Base-by-base conservation (phyloP, 1,139 yeast genomes). In the Kodamaea derodonti region DNA sequence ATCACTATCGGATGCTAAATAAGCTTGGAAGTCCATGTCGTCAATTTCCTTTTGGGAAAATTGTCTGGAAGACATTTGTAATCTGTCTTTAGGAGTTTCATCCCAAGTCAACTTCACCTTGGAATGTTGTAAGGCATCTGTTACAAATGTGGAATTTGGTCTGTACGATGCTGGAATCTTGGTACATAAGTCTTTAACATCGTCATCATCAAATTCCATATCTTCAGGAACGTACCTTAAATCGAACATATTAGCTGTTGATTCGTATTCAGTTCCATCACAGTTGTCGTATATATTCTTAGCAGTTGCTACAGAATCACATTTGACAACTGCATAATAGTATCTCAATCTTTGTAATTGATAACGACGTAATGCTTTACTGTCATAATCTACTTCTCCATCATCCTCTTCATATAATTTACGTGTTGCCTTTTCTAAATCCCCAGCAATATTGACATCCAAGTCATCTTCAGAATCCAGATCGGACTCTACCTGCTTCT, bases 91-190 rank as follows among this genome's bases (percentile, higher is more conserved):
- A 3, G 98, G 98, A 0, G 97, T 94, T 60, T 92, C 97, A 59
- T 94, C 99, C 97, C 97, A 90, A 0, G 97, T 88, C 44, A 90
- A 70, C 54, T 86, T 86, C 31, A 90, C 97, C 52, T 87, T 88
- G 11, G 96, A 87, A 55, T 87, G 95, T 54, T 88, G 95, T 39
- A 90, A 70, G 0, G 97, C 97, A 59, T 86, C 96, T 2, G 97
- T 94, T 24, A 86, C 86, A 60, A 92, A 94, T 3, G 62, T 54
- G 10, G 80, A 73, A 36, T 69, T 70, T n/a, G 98, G 98, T 48
- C 78, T 80, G 58, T 92, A 94, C 34, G 75, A 75, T 3, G 80
- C 66, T 2, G 97, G 96, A 14, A 88, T 68, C 43, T 76, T 73
- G 18, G 65, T 63, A 60, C 97, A 87, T 28, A 57, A 54, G 49